These are phyloP conservation scores for Macrophomina pseudophaseolina DNA, from an alignment of 2,329 filamentous ascomycete genomes.

Conservation along the genomic window DNA sequence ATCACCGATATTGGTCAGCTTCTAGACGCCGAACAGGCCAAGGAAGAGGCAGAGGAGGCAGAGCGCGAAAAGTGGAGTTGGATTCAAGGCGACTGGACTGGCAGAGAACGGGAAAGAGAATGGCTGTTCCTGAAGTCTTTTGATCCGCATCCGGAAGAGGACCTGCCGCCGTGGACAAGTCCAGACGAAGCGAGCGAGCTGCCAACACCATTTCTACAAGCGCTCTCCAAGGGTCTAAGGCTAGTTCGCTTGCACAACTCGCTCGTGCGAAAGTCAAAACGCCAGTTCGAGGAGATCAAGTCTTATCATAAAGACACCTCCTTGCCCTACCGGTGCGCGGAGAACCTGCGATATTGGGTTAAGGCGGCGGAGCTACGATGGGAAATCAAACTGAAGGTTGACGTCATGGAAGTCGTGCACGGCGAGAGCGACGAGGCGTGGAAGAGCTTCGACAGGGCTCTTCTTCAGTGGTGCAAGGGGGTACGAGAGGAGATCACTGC, in stretches of 20 bases:
- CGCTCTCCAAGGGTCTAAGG: conserved; percentile 77
- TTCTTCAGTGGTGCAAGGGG: conserved; percentile 80
- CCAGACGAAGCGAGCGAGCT: conserved; percentile 59
- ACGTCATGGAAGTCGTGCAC: conserved; percentile 86
- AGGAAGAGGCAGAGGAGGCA: conserved; percentile 74
- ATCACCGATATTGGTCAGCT: conserved; percentile 77
- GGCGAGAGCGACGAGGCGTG: conserved; percentile 72
- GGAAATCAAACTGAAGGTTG: conserved; percentile 81
- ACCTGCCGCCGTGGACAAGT: conserved; percentile 70
- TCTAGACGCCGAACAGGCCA: conserved; percentile 74
- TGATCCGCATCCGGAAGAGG: conserved; percentile 58
- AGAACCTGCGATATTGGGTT: conserved; percentile 94
- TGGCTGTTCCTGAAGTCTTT: conserved; percentile 81
- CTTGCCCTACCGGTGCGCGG: conserved; percentile 91
- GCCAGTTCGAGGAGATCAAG: conserved; percentile 88
- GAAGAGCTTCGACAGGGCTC: conserved; percentile 80
- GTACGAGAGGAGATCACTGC: conserved; percentile 82
- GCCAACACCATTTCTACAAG: conserved; percentile 74
- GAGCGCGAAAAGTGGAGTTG: conserved; percentile 80
- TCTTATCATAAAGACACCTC: conserved; percentile 88
- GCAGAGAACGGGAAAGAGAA: conserved; percentile 78
- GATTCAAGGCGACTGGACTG: conserved; percentile 75
- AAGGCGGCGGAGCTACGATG: conserved; percentile 95
- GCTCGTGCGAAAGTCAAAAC: conserved; percentile 80
- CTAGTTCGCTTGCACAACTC: conserved; percentile 90